Evolutionary conservation across 768 basidiomycete genomes (phyloP), one percentile per base, ranked within the genome.

Genomic region (Suillus cothurnatus): DNA sequence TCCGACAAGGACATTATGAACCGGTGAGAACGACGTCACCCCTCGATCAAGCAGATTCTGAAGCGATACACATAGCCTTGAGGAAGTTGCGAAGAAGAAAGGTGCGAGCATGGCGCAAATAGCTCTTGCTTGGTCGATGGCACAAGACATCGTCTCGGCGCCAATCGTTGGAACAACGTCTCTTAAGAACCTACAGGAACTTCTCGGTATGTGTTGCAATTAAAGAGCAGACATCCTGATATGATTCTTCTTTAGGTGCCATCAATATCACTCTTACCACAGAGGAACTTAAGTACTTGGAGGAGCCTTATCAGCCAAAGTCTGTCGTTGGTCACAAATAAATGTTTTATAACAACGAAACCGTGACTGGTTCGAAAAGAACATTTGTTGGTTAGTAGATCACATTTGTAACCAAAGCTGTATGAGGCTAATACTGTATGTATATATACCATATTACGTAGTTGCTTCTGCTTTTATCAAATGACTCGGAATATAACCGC

Each of bases 111-210:
- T 90, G 88, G 85, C 86, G 0, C 85, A 86, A 66, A 74, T 87
- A 8, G 78, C 85, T 4, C 67, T 86, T 31, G 84, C 86, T 15
- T 89, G 87, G 87, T 74, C 78, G 4, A 67, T 85, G 61, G 70
- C 79, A 4, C 81, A 81, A 67, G 76, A 80, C n/a, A 79, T 79
- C 32, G 81, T 89, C 6, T 77, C 85, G 0, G 87, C 86, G 1
- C 88, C 88, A 0, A 86, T 89, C 69, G 80, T 88, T 39, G 88
- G 87, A 1, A 79, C 82, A 0, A 85, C 84, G 2, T 85, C 81
- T 36, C 66, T 83, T 6, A 77, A 84, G 34, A 85, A 87, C 63
- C 73, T 88, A 32, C 70, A 80, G 28, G 87, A 88, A 61, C 71
- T 87, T 19, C 77, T 86, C 60, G 83, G 83, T 82, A 71, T 63